These are phyloP conservation scores for Retiboletus flavoniger DNA, from an alignment of 1,284 basidiomycete species.

Conservation along the genomic window DNA sequence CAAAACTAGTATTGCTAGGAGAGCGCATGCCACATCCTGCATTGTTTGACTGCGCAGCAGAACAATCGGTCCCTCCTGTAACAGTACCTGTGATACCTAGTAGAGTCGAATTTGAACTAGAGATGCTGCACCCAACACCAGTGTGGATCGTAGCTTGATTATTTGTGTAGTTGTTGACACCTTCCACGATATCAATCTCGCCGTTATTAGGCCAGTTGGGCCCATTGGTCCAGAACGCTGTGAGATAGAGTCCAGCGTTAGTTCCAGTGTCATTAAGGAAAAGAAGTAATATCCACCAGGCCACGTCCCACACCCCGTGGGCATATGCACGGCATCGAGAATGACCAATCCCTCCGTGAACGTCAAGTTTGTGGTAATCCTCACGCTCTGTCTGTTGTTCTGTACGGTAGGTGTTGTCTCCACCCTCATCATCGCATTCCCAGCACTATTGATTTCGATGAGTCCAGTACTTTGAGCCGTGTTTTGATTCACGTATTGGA, in stretches of 20 bases:
- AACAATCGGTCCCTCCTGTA: conserved; percentile 68
- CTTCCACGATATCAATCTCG: conserved; percentile 88
- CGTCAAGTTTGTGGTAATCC: conserved; percentile 65
- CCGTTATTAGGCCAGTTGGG: conserved; percentile 74
- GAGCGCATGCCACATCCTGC: conserved; percentile 69
- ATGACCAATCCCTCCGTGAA: conserved; percentile 69
- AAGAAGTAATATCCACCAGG: conserved; percentile 47
- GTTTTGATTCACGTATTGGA: conserved; percentile 55
- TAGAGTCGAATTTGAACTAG: conserved; percentile 47
- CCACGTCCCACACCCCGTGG: conserved; percentile 86
- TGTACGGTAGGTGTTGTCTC: conserved; percentile 74
- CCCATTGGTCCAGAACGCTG: conserved; percentile 57
- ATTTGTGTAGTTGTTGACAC: conserved; percentile 72
- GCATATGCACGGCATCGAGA: conserved; percentile 88
- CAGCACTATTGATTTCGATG: conserved; percentile 59
- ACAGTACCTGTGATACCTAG: conserved; percentile 61
- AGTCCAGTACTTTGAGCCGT: conserved; percentile 54
- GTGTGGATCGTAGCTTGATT: conserved; percentile 84
- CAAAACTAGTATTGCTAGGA: conserved; percentile 53
- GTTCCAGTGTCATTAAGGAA: conserved; percentile 28
- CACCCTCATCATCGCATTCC: conserved; percentile 79
- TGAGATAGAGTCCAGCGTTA: conserved; percentile 7
- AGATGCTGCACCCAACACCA: conserved; percentile 63
- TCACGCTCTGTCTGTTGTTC: conserved; percentile 68
- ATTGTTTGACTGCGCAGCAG: conserved; percentile 63